Conservation (phyloP, 768 basidiomycete species). For the Boletales sp. region DNA sequence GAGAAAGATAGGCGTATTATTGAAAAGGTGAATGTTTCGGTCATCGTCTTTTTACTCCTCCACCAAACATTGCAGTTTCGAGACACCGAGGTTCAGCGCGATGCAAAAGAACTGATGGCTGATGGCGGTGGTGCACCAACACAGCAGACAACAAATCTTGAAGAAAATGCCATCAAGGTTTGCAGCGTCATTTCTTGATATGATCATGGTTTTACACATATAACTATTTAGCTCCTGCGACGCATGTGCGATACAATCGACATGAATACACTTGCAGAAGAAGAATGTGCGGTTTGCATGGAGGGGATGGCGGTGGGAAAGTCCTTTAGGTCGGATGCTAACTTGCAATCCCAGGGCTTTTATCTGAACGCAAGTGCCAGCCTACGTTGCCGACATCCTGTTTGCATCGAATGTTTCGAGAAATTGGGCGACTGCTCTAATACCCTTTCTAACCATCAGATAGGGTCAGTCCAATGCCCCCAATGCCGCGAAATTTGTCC, state of each 20-base stretch:
- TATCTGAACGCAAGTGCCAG: slow-evolving; percentile 3
- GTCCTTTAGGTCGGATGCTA: slow-evolving; percentile 17
- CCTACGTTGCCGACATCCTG: slow-evolving; percentile 13
- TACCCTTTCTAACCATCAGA: not conserved
- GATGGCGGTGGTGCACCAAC: not conserved
- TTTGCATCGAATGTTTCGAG: slow-evolving; percentile 15
- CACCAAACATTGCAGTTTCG: slow-evolving; percentile 9
- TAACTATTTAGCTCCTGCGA: slow-evolving; percentile 11
- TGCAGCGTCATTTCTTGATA: not conserved
- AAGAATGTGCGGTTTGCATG: slow-evolving; percentile 20
- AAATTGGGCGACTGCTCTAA: not conserved
- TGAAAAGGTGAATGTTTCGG: slow-evolving; percentile 7
- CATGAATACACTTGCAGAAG: slow-evolving; percentile 21
- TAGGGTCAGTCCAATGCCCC: slow-evolving; percentile 10
- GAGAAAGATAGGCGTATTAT: slow-evolving; percentile 14
- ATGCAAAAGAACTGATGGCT: slow-evolving; percentile 11
- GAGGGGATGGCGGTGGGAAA: slow-evolving; percentile 13
- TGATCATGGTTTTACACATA: not conserved
- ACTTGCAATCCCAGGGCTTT: not conserved
- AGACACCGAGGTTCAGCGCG: slow-evolving; percentile 12
- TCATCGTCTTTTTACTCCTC: not conserved
- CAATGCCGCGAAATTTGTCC: slow-evolving; percentile 15
- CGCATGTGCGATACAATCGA: slow-evolving; percentile 13
- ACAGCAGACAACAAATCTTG: slow-evolving; percentile 4
- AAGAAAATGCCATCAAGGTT: slow-evolving; percentile 9